These are phyloP conservation scores for Babesia ovata DNA, from an alignment of 169 alveolate species.

Conservation along the genomic window DNA sequence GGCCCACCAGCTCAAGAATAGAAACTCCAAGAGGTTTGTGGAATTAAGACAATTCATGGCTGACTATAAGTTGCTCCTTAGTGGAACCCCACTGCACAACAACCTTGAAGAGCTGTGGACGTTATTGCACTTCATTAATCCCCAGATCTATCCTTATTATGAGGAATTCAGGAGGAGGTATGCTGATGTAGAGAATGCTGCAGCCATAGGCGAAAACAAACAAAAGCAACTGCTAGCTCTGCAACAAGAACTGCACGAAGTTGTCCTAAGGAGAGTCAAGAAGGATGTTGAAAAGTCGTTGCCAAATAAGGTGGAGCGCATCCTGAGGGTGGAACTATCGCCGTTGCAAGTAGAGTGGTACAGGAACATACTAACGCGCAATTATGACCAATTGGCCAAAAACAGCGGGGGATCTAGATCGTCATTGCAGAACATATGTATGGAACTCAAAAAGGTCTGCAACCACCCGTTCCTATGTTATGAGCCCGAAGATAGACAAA, in stretches of 20 bases:
- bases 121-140: constrained; percentile 93
- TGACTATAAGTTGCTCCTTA: constrained; percentile 85
- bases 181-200: constrained; percentile 85
- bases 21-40: constrained; percentile 85
- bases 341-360: constrained; percentile 88
- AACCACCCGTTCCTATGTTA: constrained; percentile 98
- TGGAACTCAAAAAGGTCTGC: constrained; percentile 97
- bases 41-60: constrained; percentile 87
- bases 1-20: constrained; percentile 91
- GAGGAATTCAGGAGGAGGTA: constrained; percentile 83
- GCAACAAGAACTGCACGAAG: constrained; percentile 86
- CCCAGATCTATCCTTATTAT: constrained; percentile 82
- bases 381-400: constrained; percentile 87
- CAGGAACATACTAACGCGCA: constrained; percentile 84
- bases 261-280: constrained; percentile 87
- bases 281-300: constrained; percentile 89
- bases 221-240: constrained; percentile 84
- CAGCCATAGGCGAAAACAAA: constrained; percentile 86
- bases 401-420: constrained; percentile 87
- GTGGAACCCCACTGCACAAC: constrained; percentile 96
- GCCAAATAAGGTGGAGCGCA: constrained; percentile 89
- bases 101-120: constrained; percentile 95
- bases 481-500: constrained; percentile 88
- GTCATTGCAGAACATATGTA: constrained; percentile 87
- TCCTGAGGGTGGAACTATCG: constrained; percentile 87